phyloP scores from a whole-genome alignment of 192 early-diverging fungal species.

The Dissophora ornata region DNA sequence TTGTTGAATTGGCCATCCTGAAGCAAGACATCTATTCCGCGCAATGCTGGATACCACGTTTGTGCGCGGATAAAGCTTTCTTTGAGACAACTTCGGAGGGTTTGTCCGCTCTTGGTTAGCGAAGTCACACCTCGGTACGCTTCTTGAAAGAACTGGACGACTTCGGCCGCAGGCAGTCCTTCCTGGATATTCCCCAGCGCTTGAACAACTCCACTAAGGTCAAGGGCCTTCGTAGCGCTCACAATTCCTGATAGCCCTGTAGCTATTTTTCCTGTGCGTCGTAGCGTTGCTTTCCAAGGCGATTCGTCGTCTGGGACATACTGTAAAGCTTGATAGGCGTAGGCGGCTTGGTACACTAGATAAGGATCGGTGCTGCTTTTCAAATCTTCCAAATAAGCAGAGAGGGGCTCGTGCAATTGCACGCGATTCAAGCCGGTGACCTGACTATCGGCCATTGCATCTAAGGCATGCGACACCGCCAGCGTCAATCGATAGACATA shows the following conservation, averaged over 20 bases:
- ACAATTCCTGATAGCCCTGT: neutral
- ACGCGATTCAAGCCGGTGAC: constrained; percentile 4
- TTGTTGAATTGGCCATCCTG: too few relatives aligned
- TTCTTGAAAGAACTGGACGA: too few relatives aligned
- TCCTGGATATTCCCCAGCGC: neutral
- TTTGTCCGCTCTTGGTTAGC: constrained; percentile 7
- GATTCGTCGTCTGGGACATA: neutral
- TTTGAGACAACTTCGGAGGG: neutral
- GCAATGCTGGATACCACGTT: too few relatives aligned
- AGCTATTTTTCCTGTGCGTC: neutral
- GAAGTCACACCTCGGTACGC: neutral
- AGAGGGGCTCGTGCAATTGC: neutral
- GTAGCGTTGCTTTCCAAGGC: neutral
- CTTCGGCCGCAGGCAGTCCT: too few relatives aligned
- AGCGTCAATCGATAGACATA: neutral
- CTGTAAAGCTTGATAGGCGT: constrained; percentile 5
- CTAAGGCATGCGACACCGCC: neutral
- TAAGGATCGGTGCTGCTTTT: neutral
- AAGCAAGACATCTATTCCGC: too few relatives aligned
- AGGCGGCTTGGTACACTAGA: constrained; percentile 1
- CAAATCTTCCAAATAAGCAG: neutral
- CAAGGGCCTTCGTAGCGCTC: neutral
- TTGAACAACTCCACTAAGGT: neutral
- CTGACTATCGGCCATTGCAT: neutral
- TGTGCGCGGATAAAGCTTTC: neutral